phyloP scores from a whole-genome alignment of 1,284 basidiomycete genomes.

The Erythrobasidium hasegawianum region DNA sequence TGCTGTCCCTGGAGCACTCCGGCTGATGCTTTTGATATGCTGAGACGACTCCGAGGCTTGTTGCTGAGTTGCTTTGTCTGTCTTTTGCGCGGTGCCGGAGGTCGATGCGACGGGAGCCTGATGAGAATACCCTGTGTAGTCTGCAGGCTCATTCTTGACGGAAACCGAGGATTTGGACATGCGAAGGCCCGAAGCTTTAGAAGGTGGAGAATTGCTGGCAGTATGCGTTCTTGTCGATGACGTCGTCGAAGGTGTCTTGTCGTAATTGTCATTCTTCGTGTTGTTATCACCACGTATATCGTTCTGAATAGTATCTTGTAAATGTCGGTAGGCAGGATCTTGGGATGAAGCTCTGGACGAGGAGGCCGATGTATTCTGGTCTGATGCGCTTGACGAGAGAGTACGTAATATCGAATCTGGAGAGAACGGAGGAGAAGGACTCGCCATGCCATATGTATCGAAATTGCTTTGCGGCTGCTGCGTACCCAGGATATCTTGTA shows the following conservation, averaged over 20 bases:
- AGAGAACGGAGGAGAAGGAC: conserved; percentile 3
- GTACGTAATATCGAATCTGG: conserved; percentile 21
- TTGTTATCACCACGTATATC: not conserved
- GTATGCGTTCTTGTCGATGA: conserved; percentile 24
- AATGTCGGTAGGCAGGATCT: conserved; percentile 4
- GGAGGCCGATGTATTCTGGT: conserved; percentile 18
- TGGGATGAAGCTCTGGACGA: conserved; percentile 23
- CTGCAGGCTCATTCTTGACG: not conserved
- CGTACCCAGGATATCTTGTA: not conserved
- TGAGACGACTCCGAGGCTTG: conserved; percentile 20
- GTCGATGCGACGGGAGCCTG: too few species aligned
- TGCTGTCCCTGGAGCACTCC: conserved; percentile 7
- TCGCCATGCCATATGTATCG: not conserved
- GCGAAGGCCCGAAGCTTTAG: not conserved
- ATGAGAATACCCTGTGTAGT: too few species aligned
- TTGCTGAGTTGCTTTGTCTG: conserved; percentile 24
- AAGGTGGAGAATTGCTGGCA: conserved; percentile 27
- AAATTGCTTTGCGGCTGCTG: not conserved
- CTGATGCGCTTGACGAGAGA: conserved; percentile 13
- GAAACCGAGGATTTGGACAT: conserved; percentile 15
- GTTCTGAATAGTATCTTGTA: not conserved
- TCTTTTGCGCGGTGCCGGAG: not conserved
- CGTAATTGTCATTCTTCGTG: not conserved
- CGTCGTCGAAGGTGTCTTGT: conserved; percentile 13
- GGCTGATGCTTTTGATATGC: conserved; percentile 17